Base-by-base conservation (phyloP, 371 early-diverging fungal genomes). In the Astathelohania contejeani region DNA sequence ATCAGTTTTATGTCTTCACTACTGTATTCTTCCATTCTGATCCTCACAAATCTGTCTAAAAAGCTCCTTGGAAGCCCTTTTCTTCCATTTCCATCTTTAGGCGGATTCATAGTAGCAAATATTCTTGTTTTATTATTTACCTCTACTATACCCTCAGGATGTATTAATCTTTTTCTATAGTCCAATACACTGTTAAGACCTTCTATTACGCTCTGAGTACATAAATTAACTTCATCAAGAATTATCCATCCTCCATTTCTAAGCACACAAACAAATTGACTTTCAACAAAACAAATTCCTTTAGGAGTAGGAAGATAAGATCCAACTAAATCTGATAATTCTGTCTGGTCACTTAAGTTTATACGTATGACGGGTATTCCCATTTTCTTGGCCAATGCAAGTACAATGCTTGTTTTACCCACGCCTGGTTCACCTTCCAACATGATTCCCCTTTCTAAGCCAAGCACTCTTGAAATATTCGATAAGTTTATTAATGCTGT, bases 141-240 rank as follows among this genome's bases (percentile, higher is more conserved):
- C 2, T 23, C 10, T 14, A 48, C 53, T 14, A 53, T 24, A 27
- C 60, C 60, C 70, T 91, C 93, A 1, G 89, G 84, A 32, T 92
- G 83, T 72, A 85, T 88, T 1, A 93, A 87, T 4, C 82, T 77
- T 40, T 86, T 87, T 69, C 99, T 84, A 72, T 94, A 91, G 77
- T 98, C 99, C 29, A 98, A 75, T 65, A 92, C 87, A 4, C 92
- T 86, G 71, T 98, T 98, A 58, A 98, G 77, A 60, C 99, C 99
- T 79, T 98, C 99, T 27, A 98, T 78, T 1, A 98, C 97, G 63
- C 87, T 86, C 74, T 97, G 97, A 10, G 90, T 85, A 3, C 96
- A 96, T 64, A 99, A 76, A 71, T 99, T 99, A 58, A 96, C 79
- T 69, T 99, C 99, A 73, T 99, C 99, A 14, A 99, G 73, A 45